These are phyloP conservation scores for Leersia perrieri DNA, from an alignment of 176 grass and related monocot genomes.

Conservation along the genomic window DNA sequence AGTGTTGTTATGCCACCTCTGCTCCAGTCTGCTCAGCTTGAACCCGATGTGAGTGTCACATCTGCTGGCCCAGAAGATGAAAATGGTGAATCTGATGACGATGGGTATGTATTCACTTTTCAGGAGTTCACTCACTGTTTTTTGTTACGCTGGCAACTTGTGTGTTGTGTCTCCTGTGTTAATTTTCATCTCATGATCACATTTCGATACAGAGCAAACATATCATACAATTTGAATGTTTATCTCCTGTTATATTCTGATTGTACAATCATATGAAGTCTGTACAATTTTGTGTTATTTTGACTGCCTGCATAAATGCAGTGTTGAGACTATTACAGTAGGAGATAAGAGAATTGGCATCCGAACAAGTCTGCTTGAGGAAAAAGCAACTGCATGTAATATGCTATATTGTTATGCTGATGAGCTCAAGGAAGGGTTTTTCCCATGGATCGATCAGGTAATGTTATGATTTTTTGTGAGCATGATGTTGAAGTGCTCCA, in stretches of 20 bases:
- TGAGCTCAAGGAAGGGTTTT: slow-evolving; percentile 92
- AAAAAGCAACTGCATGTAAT: slow-evolving; percentile 85
- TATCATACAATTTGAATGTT: background rate
- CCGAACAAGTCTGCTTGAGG: slow-evolving; percentile 71
- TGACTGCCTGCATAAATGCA: slow-evolving; percentile 29
- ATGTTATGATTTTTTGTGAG: background rate
- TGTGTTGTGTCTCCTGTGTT: slow-evolving; percentile 1
- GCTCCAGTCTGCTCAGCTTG: slow-evolving; percentile 81
- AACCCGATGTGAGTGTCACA: slow-evolving; percentile 79
- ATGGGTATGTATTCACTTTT: slow-evolving; percentile 51
- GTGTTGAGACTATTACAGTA: slow-evolving; percentile 73
- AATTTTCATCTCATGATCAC: background rate
- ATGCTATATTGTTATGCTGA: slow-evolving; percentile 89
- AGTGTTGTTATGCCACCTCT: slow-evolving; percentile 79
- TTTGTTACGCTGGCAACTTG: background rate
- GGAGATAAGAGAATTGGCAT: slow-evolving; percentile 86
- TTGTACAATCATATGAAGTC: background rate
- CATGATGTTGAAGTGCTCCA: slow-evolving; percentile 18
- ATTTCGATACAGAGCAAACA: slow-evolving; percentile 1
- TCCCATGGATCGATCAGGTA: slow-evolving; percentile 92
- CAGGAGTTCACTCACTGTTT: background rate
- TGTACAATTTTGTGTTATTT: background rate
- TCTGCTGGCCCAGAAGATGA: slow-evolving; percentile 60
- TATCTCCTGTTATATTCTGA: background rate
- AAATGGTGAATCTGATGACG: slow-evolving; percentile 69